Evolutionary conservation across 148 eudicot genomes (phyloP), one percentile per base, ranked within the genome.

Genomic region (Rhododendron henanense): DNA sequence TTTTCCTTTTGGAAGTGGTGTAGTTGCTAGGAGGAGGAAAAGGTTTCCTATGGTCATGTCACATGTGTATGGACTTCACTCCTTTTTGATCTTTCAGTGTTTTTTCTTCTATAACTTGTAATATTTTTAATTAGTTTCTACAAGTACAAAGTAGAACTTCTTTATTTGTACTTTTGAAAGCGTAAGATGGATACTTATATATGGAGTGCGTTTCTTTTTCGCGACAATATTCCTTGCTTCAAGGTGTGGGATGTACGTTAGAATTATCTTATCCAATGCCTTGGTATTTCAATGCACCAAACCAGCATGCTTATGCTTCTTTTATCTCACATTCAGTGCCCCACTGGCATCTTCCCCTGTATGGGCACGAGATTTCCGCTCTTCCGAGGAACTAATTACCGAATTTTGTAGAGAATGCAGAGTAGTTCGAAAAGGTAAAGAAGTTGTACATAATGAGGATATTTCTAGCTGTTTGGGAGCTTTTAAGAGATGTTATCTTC

Each of bases 341-440:
- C 98, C 99, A 28, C 90, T 97, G 90, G 85, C 92, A 85, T 93
- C 98, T 84, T 94, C 96, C 85, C 99, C 98, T 88, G 98, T 95
- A 31, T 97, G 99, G 99, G 98, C 96, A 81, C 92, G 98, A 47
- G 95, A 94, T 77, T 95, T 95, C 89, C 90, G 90, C 88, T 94
- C 98, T 65, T 91, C 99, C 5, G 99, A 97, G 90, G 99, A 97
- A 86, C 88, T 97, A 86, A 93, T 97, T 87, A 97, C 98, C 50
- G 99, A 97, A 91, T 97, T 97, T 86, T 97, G 99, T 87, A 92
- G 99, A 93, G 99, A 97, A 88, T 97, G 99, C 91, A 93, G 99
- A 87, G 92, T 97, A 81, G 99, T 97, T 87, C 92, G 99, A 61
- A 97, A 97, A 97, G 99, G 99, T 97, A 90, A 89, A 84, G 15